Conservation (phyloP, 2,329 filamentous ascomycete genomes). For the Exophiala sp. region DNA sequence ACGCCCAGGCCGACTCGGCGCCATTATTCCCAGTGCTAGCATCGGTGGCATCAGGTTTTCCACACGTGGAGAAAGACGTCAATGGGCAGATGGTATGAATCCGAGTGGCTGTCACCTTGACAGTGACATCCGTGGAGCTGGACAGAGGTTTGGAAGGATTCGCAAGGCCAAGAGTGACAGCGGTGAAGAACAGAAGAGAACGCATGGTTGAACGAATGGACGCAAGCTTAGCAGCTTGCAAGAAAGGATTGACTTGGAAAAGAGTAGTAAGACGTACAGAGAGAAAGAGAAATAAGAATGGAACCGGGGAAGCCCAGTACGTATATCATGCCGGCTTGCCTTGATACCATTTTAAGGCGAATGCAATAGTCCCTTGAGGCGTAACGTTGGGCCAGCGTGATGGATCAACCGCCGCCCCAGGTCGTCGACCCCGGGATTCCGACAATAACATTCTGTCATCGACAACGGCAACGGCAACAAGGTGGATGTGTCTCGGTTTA, state of each 20-base stretch:
- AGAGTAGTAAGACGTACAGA: conserved; percentile 8
- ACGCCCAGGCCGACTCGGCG: conserved; percentile 16
- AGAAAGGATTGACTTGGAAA: conserved; percentile 21
- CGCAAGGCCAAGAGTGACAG: conserved; percentile 16
- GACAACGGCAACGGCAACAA: conserved; percentile 1
- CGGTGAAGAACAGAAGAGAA: conserved; percentile 20
- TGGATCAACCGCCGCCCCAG: too few relatives aligned
- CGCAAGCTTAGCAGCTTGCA: conserved; percentile 22
- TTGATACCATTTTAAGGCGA: background rate
- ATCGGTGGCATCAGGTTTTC: conserved; percentile 2
- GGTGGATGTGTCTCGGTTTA: conserved; percentile 18
- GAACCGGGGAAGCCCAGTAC: background rate
- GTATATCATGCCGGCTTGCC: conserved; percentile 12
- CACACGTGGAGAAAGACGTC: conserved; percentile 10
- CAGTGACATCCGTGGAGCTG: conserved; percentile 10
- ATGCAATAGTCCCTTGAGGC: background rate
- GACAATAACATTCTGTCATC: conserved; percentile 1
- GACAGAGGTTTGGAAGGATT: conserved; percentile 4
- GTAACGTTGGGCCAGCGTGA: conserved; percentile 13
- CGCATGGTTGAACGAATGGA: conserved; percentile 24
- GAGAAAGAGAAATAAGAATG: conserved; percentile 1
- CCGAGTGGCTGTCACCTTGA: conserved; percentile 17
- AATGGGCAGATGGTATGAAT: conserved; percentile 19
- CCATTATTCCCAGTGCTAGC: conserved; percentile 1
- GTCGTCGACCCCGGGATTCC: background rate